These are phyloP conservation scores for Colletotrichum lini DNA, from an alignment of 2,329 filamentous ascomycete genomes.

Conservation along the genomic window DNA sequence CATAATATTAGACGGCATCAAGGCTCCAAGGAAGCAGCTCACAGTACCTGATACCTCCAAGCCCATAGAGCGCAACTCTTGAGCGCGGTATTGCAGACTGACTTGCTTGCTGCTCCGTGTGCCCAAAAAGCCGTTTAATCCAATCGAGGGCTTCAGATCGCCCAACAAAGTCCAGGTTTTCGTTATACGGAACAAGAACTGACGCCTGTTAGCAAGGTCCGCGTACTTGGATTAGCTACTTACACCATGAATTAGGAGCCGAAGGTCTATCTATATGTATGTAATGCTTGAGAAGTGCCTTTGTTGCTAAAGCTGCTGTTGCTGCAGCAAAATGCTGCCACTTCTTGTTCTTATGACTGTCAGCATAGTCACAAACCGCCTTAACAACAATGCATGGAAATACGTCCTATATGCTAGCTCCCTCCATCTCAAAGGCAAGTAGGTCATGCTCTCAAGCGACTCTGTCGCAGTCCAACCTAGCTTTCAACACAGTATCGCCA, in stretches of 20 bases:
- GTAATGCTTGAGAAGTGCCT: not conserved
- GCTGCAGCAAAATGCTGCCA: conserved; percentile 1
- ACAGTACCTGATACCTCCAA: conserved; percentile 30
- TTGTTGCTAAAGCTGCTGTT: not conserved
- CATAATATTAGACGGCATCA: conserved; percentile 11
- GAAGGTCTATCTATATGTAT: not conserved
- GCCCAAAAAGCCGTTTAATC: conserved; percentile 1
- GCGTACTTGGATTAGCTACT: not conserved
- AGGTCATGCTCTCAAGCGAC: not conserved
- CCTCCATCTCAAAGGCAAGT: conserved; percentile 30
- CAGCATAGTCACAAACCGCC: not conserved
- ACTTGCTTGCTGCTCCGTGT: no score
- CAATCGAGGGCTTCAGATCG: not conserved
- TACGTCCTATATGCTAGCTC: conserved; percentile 12
- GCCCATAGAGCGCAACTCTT: conserved; percentile 6
- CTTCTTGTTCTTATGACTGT: not conserved
- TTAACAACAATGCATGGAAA: not conserved
- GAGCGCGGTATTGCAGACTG: not conserved
- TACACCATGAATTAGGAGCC: not conserved
- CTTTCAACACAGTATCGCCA: conserved; percentile 52
- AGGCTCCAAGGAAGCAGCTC: not conserved
- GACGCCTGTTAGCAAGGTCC: not conserved
- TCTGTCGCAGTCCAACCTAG: conserved; percentile 7
- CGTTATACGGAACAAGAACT: conserved; percentile 10
- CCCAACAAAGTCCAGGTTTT: not conserved